Base-by-base conservation (phyloP, 495 filamentous ascomycete species). In the Aspergillus heteromorphus region DNA sequence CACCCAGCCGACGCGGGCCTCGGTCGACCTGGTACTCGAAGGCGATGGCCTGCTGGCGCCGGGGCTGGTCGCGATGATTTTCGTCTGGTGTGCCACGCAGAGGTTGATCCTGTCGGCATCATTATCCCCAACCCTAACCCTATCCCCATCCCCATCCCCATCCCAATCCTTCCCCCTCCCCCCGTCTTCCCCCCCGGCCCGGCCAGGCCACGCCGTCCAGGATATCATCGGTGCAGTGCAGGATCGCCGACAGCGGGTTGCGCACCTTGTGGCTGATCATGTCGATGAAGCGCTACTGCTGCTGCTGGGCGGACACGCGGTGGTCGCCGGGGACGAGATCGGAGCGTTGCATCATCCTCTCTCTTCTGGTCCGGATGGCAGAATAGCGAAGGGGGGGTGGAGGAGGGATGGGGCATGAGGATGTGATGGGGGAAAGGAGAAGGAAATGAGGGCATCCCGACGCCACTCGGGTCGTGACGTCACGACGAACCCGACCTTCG, bases 231-330 rank as follows among this genome's bases (percentile, higher is more conserved):
- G 85, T 83, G 63, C 87, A 91, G 67, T 92, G 88, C 30, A 92
- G 68, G 42, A 92, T 89, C 7, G 89, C 89, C 41, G 82, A 87
- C 8, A 93, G 74, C 1, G 90, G 90, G 56, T 93, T 95, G 8
- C 89, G 81, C 76, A 93, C 89, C 62, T 95, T 89, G 60, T 95
- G 89, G 56, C 86, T 89, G 6, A 87, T 91, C 57, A 91, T 92
- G 65, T 92, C 89, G 61, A 93, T 92, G 66, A 92, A 95, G 55
- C 90, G 91, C 62, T 92, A 85, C 57, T 87, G 84, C 54, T 86
- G 82, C 31, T 80, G 71, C 63, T 69, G 64, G 6, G 63, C 63
- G 2, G 65, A 61, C 40, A 55, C 34, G 0, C 2, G 3, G 0
- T 1, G 34, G 6, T 38, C 11, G 34, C 34, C 5, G 13, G 34